Percentiles rank a stretch among this genome's conserved stretches.
Evolutionary conservation across 2,329 filamentous ascomycete species (phyloP).

Genomic region (Lachnellula cervina): DNA sequence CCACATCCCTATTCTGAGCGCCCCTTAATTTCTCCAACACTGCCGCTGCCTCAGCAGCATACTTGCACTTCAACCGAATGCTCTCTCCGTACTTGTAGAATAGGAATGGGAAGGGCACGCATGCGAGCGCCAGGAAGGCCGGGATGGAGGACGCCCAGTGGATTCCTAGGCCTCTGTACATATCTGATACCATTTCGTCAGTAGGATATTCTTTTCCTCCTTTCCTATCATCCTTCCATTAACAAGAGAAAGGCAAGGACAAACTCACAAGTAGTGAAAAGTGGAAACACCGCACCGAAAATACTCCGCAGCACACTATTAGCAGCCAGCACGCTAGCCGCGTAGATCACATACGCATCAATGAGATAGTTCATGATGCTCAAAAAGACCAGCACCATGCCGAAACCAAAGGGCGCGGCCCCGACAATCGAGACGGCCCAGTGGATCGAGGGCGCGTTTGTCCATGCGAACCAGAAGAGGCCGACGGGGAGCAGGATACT

Average conservation of each 20-base stretch:
- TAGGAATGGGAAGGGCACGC: slow-evolving; percentile 69
- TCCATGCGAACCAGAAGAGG: slow-evolving; percentile 68
- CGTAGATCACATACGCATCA: slow-evolving; percentile 67
- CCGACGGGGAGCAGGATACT: slow-evolving; percentile 57
- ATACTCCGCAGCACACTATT: slow-evolving; percentile 67
- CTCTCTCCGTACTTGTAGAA: slow-evolving; percentile 66
- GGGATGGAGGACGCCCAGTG: slow-evolving; percentile 73
- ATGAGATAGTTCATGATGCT: slow-evolving; percentile 46
- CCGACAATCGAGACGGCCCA: slow-evolving; percentile 48
- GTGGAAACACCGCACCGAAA: slow-evolving; percentile 67
- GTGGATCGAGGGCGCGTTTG: slow-evolving; percentile 50
- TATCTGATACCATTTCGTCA: slow-evolving; percentile 20
- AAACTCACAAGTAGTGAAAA: slow-evolving; percentile 53
- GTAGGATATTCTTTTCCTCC: neutral
- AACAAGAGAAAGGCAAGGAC: slow-evolving; percentile 25
- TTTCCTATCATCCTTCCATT: slow-evolving; percentile 16
- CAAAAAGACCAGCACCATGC: slow-evolving; percentile 61
- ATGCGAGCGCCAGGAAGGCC: slow-evolving; percentile 67
- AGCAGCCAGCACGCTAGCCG: slow-evolving; percentile 69
- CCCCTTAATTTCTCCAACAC: slow-evolving; percentile 7
- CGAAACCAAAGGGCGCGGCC: slow-evolving; percentile 37
- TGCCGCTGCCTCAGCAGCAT: slow-evolving; percentile 57
- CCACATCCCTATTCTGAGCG: neutral
- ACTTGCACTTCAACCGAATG: slow-evolving; percentile 66
- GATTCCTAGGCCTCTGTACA: slow-evolving; percentile 53